Percentiles rank a stretch among this genome's conserved stretches.
Evolutionary conservation across 2,329 filamentous ascomycete genomes (phyloP).

Genomic region (Torrubiellomyces zombiae): DNA sequence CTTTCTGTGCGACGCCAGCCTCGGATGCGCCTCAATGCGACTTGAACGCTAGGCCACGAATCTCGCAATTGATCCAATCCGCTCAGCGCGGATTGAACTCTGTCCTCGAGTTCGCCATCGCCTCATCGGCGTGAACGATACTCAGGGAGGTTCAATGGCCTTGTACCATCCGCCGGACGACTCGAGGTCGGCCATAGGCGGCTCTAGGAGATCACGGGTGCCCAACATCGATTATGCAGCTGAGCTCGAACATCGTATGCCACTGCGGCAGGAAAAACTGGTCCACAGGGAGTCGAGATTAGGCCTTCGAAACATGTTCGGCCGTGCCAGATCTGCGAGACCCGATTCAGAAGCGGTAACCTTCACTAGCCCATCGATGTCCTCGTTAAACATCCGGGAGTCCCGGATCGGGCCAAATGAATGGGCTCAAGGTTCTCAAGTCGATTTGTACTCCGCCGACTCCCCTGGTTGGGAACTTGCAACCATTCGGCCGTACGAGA

Average conservation of each 20-base stretch:
- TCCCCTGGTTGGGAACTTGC: conserved; percentile 19
- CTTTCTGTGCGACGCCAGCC: too few species aligned
- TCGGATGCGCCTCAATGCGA: too few species aligned
- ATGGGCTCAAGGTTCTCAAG: conserved; percentile 21
- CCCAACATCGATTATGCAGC: conserved; percentile 2
- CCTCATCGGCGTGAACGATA: too few species aligned
- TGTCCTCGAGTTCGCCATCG: too few species aligned
- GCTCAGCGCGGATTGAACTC: too few species aligned
- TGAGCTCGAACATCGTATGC: conserved; percentile 4
- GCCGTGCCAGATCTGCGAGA: conserved; percentile 23
- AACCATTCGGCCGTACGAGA: conserved; percentile 5
- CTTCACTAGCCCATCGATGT: conserved; percentile 14
- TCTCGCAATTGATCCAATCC: too few species aligned
- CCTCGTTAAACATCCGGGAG: conserved; percentile 24
- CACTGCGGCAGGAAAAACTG: conserved; percentile 22
- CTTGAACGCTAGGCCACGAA: too few species aligned
- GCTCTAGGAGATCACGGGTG: conserved; percentile 14
- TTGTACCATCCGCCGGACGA: too few species aligned
- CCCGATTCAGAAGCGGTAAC: conserved; percentile 15
- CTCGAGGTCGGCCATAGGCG: too few species aligned
- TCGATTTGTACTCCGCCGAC: conserved; percentile 11
- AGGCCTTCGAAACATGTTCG: conserved; percentile 34
- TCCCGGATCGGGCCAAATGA: conserved; percentile 28
- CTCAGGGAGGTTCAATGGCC: too few species aligned
- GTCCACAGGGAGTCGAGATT: conserved; percentile 30